phyloP scores from a whole-genome alignment of 1,284 basidiomycete genomes.

The Mycosarcoma mackinlayi region DNA sequence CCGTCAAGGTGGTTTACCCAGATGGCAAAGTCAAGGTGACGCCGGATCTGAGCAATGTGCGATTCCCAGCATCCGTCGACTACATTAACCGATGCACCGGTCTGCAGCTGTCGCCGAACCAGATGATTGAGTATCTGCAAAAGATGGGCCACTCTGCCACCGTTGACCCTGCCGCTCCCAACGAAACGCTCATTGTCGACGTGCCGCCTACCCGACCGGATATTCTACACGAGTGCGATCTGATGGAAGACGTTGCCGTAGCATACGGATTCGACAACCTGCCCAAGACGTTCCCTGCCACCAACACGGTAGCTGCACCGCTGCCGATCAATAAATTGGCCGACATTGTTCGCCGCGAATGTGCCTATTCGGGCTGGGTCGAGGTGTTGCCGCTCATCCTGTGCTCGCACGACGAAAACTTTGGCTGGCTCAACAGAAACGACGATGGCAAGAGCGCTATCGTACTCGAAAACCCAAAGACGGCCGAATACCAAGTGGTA shows the following conservation, averaged over 20 bases:
- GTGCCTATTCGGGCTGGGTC: conserved; percentile 93
- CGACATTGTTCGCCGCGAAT: conserved; percentile 88
- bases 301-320: conserved; percentile 95
- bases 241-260: conserved; percentile 98
- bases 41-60: conserved; percentile 81
- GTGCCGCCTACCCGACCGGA: conserved; percentile 93
- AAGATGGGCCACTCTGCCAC: conserved; percentile 75
- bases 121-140: conserved; percentile 77
- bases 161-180: conserved; percentile 24
- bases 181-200: conserved; percentile 79
- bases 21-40: conserved; percentile 79
- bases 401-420: conserved; percentile 99
- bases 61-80: conserved; percentile 81
- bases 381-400: conserved; percentile 94
- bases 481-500: conserved; percentile 96
- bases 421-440: conserved; percentile 85
- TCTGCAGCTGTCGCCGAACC: conserved; percentile 75
- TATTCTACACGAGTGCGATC: conserved; percentile 96
- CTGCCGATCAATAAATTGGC: conserved; percentile 88
- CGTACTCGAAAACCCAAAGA: conserved; percentile 95
- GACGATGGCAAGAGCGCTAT: conserved; percentile 86
- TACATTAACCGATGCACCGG: conserved; percentile 97
- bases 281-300: conserved; percentile 87
- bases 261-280: conserved; percentile 98
- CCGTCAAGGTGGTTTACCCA: conserved; percentile 61